Percentiles rank a stretch among this genome's conserved stretches.
Evolutionary conservation across 306 rosid genomes (phyloP).

Genomic region (Ochetophila trinervis): DNA sequence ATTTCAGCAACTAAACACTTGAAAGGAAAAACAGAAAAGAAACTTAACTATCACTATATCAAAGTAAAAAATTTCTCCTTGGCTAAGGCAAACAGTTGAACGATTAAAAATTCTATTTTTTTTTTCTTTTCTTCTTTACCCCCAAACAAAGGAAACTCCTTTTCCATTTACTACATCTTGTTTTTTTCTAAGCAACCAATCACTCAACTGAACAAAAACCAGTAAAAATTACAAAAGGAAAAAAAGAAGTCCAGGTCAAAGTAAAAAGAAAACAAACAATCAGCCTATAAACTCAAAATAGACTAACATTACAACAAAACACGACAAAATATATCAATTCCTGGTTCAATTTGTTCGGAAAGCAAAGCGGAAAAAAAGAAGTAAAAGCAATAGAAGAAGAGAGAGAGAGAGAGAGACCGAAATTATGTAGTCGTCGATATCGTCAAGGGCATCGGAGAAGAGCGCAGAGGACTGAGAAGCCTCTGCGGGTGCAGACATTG

Average conservation of each 20-base stretch:
- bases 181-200: slow-evolving; percentile 23
- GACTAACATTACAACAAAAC: background rate
- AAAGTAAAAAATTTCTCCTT: background rate
- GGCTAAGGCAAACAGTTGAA: slow-evolving; percentile 5
- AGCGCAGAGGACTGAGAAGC: too few relatives aligned
- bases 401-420: slow-evolving; percentile 40
- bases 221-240: too few relatives aligned
- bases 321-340: background rate
- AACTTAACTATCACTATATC: background rate
- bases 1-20: slow-evolving; percentile 20
- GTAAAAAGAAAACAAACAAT: background rate
- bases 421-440: slow-evolving; percentile 64
- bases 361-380: background rate
- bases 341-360: slow-evolving; percentile 20
- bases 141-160: background rate
- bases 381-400: background rate
- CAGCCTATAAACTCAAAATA: too few relatives aligned
- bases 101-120: background rate
- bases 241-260: too few relatives aligned
- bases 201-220: background rate
- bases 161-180: background rate
- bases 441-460: slow-evolving; percentile 36
- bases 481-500: slow-evolving; percentile 49
- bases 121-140: background rate
- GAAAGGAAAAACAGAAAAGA: slow-evolving; percentile 16